phyloP scores from a whole-genome alignment of 2,329 filamentous ascomycete genomes.

The Camillea tinctor region DNA sequence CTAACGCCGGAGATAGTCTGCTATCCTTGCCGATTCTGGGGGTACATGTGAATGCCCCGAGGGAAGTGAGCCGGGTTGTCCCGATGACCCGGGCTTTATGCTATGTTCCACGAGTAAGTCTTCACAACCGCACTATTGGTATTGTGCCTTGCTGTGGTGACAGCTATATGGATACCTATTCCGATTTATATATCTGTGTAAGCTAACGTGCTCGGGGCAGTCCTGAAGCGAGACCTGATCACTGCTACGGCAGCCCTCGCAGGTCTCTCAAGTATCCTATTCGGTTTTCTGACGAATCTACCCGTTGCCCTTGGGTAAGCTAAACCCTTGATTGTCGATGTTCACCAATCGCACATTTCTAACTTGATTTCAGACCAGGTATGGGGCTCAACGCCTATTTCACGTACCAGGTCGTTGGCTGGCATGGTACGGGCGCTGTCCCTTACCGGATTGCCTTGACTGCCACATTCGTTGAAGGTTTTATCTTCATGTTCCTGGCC shows the following conservation, averaged over 20 bases:
- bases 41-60: conserved; percentile 69
- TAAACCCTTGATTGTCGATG: neutral
- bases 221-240: conserved; percentile 72
- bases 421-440: conserved; percentile 55
- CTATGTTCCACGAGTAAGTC: conserved; percentile 47
- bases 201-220: conserved; percentile 31
- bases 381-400: conserved; percentile 70
- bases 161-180: no score
- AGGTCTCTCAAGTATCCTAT: conserved; percentile 71
- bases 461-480: conserved; percentile 63
- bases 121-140: neutral
- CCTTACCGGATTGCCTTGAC: conserved; percentile 61
- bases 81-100: conserved; percentile 43
- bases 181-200: neutral
- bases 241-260: conserved; percentile 81
- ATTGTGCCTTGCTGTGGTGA: neutral
- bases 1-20: conserved; percentile 46
- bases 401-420: conserved; percentile 64
- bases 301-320: conserved; percentile 72
- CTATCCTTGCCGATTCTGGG: conserved; percentile 72
- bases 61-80: conserved; percentile 46
- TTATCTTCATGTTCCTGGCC: conserved; percentile 63
- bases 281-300: conserved; percentile 79
- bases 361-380: conserved; percentile 48
- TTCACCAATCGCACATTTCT: conserved; percentile 2